A percentile compares a stretch with the other conserved stretches of the same genome.
These are phyloP conservation scores for Apiotrichum porosum DNA, from an alignment of 1,284 basidiomycete genomes.

Conservation along the genomic window DNA sequence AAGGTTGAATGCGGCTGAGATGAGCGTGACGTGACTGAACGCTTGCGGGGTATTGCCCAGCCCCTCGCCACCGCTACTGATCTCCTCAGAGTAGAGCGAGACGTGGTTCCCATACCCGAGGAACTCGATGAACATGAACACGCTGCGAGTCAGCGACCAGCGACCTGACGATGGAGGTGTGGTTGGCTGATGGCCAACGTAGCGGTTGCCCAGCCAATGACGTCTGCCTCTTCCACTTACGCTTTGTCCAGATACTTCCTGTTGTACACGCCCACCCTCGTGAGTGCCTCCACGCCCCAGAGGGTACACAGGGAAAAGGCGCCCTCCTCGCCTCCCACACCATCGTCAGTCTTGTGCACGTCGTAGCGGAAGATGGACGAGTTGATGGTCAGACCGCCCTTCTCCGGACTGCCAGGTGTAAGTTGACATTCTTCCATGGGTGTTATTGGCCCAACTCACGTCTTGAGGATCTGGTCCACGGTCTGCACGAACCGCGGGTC, in stretches of 20 bases:
- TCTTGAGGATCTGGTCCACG: conserved; percentile 70
- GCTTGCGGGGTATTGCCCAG: conserved; percentile 48
- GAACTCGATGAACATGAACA: conserved; percentile 45
- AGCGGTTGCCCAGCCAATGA: conserved; percentile 1
- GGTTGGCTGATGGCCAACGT: no score
- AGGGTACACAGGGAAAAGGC: conserved; percentile 48
- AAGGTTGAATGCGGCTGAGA: conserved; percentile 49
- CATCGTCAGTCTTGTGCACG: conserved; percentile 72
- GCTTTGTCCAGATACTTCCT: conserved; percentile 61
- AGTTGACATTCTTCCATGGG: no score
- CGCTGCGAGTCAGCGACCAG: conserved; percentile 18
- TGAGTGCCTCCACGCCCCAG: conserved; percentile 79
- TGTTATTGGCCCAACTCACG: conserved; percentile 36
- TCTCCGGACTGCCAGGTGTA: conserved; percentile 56
- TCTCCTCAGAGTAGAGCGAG: conserved; percentile 70
- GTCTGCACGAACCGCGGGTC: conserved; percentile 83
- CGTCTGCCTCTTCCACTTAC: conserved; percentile 23
- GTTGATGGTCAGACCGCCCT: conserved; percentile 81
- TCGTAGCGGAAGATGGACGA: conserved; percentile 58
- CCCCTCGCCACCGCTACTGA: conserved; percentile 48
- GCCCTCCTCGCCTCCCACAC: conserved; percentile 90
- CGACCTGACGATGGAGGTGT: no score
- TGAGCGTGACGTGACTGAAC: conserved; percentile 47
- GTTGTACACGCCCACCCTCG: conserved; percentile 74
- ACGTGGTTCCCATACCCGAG: conserved; percentile 75